A percentile compares a stretch with the other conserved stretches of the same genome.
phyloP scores from a whole-genome alignment of 371 early-diverging fungal genomes.

The Mucor circinelloides region DNA sequence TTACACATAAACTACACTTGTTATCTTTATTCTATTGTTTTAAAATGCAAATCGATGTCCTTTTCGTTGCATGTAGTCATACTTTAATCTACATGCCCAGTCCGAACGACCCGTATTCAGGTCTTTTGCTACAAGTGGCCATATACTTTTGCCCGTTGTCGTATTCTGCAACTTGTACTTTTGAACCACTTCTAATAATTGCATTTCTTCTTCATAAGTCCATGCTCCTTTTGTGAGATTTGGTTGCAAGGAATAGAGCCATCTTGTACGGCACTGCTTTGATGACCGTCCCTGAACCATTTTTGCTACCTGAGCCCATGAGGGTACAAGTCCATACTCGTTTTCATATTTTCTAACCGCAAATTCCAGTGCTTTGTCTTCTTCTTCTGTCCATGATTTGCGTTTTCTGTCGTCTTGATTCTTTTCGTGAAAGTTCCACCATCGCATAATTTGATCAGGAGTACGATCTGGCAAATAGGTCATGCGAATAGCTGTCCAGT shows the following conservation, averaged over 20 bases:
- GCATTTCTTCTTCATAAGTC: conserved; percentile 36
- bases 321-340: background rate
- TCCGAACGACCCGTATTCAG: conserved; percentile 32
- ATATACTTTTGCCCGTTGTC: conserved; percentile 8
- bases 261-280: conserved; percentile 30
- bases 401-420: background rate
- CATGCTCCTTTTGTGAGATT: conserved; percentile 25
- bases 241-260: conserved; percentile 15
- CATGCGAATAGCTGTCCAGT: conserved; percentile 42
- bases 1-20: background rate
- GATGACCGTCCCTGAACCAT: conserved; percentile 31
- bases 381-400: conserved; percentile 29
- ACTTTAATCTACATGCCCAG: conserved; percentile 25
- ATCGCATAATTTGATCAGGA: conserved; percentile 37
- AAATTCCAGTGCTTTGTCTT: conserved; percentile 30
- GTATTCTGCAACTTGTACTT: conserved; percentile 7
- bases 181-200: conserved; percentile 37
- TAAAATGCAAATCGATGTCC: conserved; percentile 21
- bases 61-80: conserved; percentile 25
- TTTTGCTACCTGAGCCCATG: conserved; percentile 31
- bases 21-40: conserved; percentile 1
- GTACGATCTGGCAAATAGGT: conserved; percentile 43
- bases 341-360: conserved; percentile 22
- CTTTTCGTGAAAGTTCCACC: conserved; percentile 25
- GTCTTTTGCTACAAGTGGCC: conserved; percentile 30